Evolutionary conservation across 1,284 basidiomycete genomes (phyloP).

Genomic region (Peniophora sp.): DNA sequence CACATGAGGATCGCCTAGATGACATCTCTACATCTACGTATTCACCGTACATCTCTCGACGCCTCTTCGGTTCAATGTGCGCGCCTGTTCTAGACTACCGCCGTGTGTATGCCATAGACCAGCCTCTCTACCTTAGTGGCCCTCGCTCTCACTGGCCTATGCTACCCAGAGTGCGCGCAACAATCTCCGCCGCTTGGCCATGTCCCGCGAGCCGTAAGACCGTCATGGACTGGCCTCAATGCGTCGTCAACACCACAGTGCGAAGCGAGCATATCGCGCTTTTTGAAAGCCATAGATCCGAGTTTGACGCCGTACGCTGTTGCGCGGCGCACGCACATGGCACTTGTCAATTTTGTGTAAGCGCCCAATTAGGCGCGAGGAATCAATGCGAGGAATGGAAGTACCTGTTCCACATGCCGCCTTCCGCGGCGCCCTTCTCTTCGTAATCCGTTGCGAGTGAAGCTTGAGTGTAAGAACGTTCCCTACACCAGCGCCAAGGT

Average conservation of each 20-base stretch:
- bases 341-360: no score
- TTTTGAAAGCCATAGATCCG: slow-evolving; percentile 63
- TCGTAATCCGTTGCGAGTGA: slow-evolving; percentile 67
- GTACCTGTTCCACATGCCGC: slow-evolving; percentile 52
- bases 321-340: slow-evolving; percentile 56
- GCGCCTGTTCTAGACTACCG: no score
- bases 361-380: no score
- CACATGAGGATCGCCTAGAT: no score
- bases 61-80: no score
- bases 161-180: slow-evolving; percentile 54
- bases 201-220: no score
- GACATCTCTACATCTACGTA: no score
- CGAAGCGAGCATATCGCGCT: slow-evolving; percentile 67
- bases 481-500: slow-evolving; percentile 74
- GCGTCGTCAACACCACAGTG: slow-evolving; percentile 49
- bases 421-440: slow-evolving; percentile 56
- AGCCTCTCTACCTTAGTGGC: no score
- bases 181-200: slow-evolving; percentile 78
- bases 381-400: no score
- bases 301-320: slow-evolving; percentile 68
- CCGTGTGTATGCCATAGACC: no score
- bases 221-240: slow-evolving; percentile 56
- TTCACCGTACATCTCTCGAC: no score
- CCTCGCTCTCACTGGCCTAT: no score
- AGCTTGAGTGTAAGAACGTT: slow-evolving; percentile 72